Evolutionary conservation across 2,329 filamentous ascomycete species (phyloP), one percentile per base, ranked within the genome.

Genomic region (Dactylellina haptotyla): DNA sequence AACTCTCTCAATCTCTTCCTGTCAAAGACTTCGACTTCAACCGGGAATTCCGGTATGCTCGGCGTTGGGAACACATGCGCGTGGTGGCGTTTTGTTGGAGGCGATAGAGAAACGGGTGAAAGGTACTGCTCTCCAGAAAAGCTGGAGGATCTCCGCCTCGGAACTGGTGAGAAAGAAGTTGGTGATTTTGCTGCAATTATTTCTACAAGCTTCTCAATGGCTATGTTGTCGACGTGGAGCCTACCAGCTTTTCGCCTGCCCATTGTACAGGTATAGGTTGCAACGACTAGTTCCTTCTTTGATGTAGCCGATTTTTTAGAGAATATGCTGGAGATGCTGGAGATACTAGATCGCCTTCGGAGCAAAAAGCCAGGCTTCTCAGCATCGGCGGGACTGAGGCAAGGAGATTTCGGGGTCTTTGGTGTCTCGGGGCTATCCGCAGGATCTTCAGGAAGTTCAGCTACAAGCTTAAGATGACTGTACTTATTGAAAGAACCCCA

Each of bases 391-490:
- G 69, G 69, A n/a, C 61, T 66, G n/a, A 73, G 54, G n/a, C 28
- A 62, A n/a, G 64, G 64, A 26, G 64, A 69, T 28, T n/a, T 64
- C 0, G 65, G 65, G 4, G 65, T 48, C 10, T 54, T 72, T 37
- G 58, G 58, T 23, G 32, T 43, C 4, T 26, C n/a, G 16, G 23
- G 48, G 34, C 46, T 26, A 16, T 75, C 53, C 9, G 28, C 54
- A 1, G 50, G 54, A 2, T 70, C 64, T 8, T 48, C 66, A 3
- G 76, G 76, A 18, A 77, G 58, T 32, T 76, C 69, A 16, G 69
- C 76, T 6, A 77, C 62, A 28, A 77, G 76, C 34, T 77, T 77
- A 10, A 77, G 67, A 51, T 77, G 76, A 46, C 73, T 77, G 51
- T 65, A 77, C n/a, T 71, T 66, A 14, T 65, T 76, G 58, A 70